phyloP scores from a whole-genome alignment of 75 land plant genomes.

The Picea glauca region DNA sequence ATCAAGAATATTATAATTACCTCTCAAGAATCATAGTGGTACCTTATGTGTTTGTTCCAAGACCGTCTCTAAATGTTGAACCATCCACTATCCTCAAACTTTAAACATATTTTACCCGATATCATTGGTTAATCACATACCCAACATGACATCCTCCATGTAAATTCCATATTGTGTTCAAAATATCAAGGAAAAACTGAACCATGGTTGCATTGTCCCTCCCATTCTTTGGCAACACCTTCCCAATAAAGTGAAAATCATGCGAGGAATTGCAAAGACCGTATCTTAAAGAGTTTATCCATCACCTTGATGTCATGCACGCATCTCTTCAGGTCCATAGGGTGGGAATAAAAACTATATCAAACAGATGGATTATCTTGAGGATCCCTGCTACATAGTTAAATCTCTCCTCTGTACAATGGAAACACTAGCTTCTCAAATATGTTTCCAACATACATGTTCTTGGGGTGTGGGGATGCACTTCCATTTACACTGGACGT shows the following conservation, averaged over 20 bases:
- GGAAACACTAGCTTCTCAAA: neutral
- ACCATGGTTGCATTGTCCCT: conserved; percentile 20
- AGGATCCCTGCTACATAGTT: neutral
- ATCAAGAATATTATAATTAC: conserved; percentile 20
- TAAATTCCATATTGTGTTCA: conserved; percentile 72
- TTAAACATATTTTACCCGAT: conserved; percentile 49
- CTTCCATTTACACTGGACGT: neutral
- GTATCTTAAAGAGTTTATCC: neutral
- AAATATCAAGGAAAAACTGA: conserved; percentile 41
- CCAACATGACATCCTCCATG: conserved; percentile 75
- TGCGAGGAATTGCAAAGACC: neutral
- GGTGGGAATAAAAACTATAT: neutral
- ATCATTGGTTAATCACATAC: conserved; percentile 43
- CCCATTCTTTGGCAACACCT: conserved; percentile 20
- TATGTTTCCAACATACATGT: neutral
- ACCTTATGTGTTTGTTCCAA: conserved; percentile 88
- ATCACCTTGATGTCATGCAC: neutral
- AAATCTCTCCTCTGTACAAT: neutral
- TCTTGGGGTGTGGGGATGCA: too few species aligned
- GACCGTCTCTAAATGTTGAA: conserved; percentile 42
- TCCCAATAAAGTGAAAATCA: conserved; percentile 37
- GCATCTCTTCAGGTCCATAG: neutral
- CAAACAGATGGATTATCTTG: neutral
- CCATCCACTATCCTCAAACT: conserved; percentile 64
- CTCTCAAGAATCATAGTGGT: conserved; percentile 80